These are phyloP conservation scores for Leccinellum rugosiceps DNA, from an alignment of 768 basidiomycete species.

Conservation along the genomic window DNA sequence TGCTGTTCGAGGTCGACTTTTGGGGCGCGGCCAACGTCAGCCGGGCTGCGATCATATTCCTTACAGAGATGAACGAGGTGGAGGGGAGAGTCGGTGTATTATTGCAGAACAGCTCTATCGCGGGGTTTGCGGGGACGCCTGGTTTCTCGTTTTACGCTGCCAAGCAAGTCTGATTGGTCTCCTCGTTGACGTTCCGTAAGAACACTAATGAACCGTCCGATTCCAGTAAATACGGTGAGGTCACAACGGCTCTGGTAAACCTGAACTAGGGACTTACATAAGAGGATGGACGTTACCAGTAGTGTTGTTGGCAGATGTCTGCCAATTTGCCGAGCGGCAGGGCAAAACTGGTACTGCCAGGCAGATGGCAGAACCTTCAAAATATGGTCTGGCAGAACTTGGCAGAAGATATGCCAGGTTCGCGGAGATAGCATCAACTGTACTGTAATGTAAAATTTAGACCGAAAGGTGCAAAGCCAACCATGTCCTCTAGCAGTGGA, in stretches of 20 bases:
- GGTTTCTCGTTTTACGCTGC: slow-evolving; percentile 19
- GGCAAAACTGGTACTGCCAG: too few relatives aligned
- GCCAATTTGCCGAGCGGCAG: too few relatives aligned
- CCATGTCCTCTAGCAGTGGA: too few relatives aligned
- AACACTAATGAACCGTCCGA: neutral
- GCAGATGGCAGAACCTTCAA: too few relatives aligned
- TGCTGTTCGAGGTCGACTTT: slow-evolving; percentile 28
- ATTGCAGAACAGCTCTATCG: slow-evolving; percentile 33
- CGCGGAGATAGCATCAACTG: too few relatives aligned
- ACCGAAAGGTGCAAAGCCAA: too few relatives aligned
- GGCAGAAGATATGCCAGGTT: too few relatives aligned
- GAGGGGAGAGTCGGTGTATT: slow-evolving; percentile 21
- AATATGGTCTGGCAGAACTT: too few relatives aligned
- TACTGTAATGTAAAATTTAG: too few relatives aligned
- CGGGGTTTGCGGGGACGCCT: slow-evolving; percentile 21
- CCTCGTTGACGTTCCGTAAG: slow-evolving; percentile 3
- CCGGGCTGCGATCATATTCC: slow-evolving; percentile 25
- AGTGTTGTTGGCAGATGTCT: too few relatives aligned
- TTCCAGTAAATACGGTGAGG: slow-evolving; percentile 19
- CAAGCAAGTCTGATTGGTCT: slow-evolving; percentile 5
- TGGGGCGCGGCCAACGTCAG: slow-evolving; percentile 28
- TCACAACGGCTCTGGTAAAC: neutral
- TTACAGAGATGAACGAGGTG: slow-evolving; percentile 36
- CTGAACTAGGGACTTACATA: neutral
- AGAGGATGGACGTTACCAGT: too few relatives aligned